Base-by-base conservation (phyloP, 2,329 filamentous ascomycete species). In the Ophiostoma novo-ulmi region DNA sequence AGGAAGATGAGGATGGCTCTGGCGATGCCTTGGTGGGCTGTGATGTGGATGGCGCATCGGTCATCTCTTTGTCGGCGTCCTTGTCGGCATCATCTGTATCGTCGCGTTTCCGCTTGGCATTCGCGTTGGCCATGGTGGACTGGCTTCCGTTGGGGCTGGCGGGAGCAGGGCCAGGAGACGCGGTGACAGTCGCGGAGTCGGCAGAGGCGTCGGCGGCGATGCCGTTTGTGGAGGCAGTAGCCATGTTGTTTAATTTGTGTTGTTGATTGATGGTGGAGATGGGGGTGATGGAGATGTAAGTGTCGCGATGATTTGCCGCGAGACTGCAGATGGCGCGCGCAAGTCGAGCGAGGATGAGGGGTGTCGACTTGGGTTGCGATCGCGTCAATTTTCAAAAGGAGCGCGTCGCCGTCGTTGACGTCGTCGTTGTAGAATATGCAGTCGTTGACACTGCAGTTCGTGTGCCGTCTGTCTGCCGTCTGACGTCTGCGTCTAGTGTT, bases 81-180 rank as follows among this genome's bases (percentile, higher is more conserved):
- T 55, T 55, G 74, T 83, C 81, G 2, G 41, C 41, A 72, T 77
- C 80, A 67, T 79, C 81, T 72, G 77, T 80, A 68, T 79, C 78
- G 75, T 87, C 85, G 82, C 86, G 86, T 80, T 89, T 89, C 78
- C 87, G 82, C 80, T 89, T 89, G 71, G 75, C 68, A 20, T 69
- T 75, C 38, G 55, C 26, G 11, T 75, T 76, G 74, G 75, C 76
- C 31, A 31, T 31, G 38, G 20, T 8, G 11, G 58, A 63, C 72
- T 69, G 58, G 55, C 39, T 55, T 20, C 55, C 55, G 36, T 67
- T 66, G 61, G 68, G 68, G 48, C 63, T 69, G n/a, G 76, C 71
- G 36, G 77, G 39, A 13, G 70, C 64, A 76, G 70, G 14, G 14
- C 14, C 44, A 17, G 44, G 52, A 8, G 52, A 58, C 52, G 52